phyloP scores from a whole-genome alignment of 768 basidiomycete species.

The Suillus cothurnatus region DNA sequence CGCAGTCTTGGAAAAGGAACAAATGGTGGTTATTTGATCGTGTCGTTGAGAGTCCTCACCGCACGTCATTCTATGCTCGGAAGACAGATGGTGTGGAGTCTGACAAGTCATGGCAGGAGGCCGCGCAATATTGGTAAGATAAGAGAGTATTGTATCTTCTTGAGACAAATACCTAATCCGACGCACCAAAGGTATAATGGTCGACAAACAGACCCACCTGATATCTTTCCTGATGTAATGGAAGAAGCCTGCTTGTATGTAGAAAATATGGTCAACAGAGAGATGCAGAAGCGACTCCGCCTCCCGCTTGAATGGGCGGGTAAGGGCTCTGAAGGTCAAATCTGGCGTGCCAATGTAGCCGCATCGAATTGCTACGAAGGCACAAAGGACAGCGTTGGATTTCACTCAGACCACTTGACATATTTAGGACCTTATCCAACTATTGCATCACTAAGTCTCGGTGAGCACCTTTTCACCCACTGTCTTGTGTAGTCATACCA shows the following conservation, averaged over 20 bases:
- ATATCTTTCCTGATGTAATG: slow-evolving; percentile 65
- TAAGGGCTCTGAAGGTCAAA: slow-evolving; percentile 24
- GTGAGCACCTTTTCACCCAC: slow-evolving; percentile 36
- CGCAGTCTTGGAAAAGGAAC: slow-evolving; percentile 66
- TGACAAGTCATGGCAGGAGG: slow-evolving; percentile 63
- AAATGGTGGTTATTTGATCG: slow-evolving; percentile 88
- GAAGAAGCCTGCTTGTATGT: slow-evolving; percentile 77
- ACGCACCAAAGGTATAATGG: slow-evolving; percentile 73
- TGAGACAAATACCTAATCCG: not conserved
- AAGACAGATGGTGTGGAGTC: slow-evolving; percentile 45
- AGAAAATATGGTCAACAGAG: slow-evolving; percentile 70
- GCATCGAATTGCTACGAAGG: slow-evolving; percentile 86
- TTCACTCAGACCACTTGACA: slow-evolving; percentile 80
- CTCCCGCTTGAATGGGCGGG: slow-evolving; percentile 71
- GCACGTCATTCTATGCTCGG: slow-evolving; percentile 76
- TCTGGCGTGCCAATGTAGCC: slow-evolving; percentile 84
- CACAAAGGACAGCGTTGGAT: slow-evolving; percentile 79
- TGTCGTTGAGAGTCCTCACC: slow-evolving; percentile 81
- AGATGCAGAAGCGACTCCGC: slow-evolving; percentile 61
- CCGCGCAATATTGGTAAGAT: slow-evolving; percentile 72
- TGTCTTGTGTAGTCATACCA: not conserved
- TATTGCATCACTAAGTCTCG: slow-evolving; percentile 82
- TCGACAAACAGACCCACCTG: slow-evolving; percentile 55
- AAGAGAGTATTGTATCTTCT: not conserved
- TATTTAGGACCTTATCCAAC: slow-evolving; percentile 84